Evolutionary conservation across 1,284 basidiomycete genomes (phyloP).

Genomic region (Acaromyces ingoldii): DNA sequence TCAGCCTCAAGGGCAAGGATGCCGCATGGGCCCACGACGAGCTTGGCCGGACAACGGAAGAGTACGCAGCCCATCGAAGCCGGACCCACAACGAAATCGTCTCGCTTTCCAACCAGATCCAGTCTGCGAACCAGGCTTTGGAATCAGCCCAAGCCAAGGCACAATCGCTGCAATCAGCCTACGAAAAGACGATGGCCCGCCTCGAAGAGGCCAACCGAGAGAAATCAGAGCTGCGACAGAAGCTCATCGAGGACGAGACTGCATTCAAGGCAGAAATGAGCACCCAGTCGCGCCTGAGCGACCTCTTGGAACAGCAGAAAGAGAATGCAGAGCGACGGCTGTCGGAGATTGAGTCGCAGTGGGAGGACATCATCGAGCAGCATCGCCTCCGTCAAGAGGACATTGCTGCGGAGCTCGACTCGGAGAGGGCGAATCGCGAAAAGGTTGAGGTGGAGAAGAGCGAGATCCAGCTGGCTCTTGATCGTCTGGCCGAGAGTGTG

Average conservation of each 20-base stretch:
- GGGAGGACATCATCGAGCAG: slow-evolving; percentile 66
- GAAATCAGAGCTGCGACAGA: slow-evolving; percentile 46
- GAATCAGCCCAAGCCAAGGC: slow-evolving; percentile 63
- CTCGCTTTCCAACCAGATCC: slow-evolving; percentile 68
- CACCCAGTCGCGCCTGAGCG: slow-evolving; percentile 65
- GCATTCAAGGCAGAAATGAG: slow-evolving; percentile 70
- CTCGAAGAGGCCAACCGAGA: slow-evolving; percentile 63
- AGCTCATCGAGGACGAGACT: slow-evolving; percentile 68
- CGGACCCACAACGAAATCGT: slow-evolving; percentile 43
- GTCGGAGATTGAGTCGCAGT: slow-evolving; percentile 70
- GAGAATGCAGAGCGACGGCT: slow-evolving; percentile 71
- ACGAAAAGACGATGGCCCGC: slow-evolving; percentile 64
- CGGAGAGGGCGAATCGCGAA: slow-evolving; percentile 52
- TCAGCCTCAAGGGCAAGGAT: slow-evolving; percentile 67
- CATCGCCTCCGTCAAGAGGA: slow-evolving; percentile 64
- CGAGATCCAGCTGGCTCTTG: slow-evolving; percentile 40
- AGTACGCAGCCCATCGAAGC: slow-evolving; percentile 23
- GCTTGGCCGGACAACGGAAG: slow-evolving; percentile 33
- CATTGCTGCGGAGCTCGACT: slow-evolving; percentile 64
- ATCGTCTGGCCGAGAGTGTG: slow-evolving; percentile 43
- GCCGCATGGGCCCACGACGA: slow-evolving; percentile 58
- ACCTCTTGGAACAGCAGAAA: slow-evolving; percentile 77
- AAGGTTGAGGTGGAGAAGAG: slow-evolving; percentile 53
- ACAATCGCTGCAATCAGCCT: slow-evolving; percentile 65
- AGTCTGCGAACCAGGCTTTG: slow-evolving; percentile 64